Evolutionary conservation across 2,329 filamentous ascomycete species (phyloP), one percentile per base, ranked within the genome.

Genomic region (Cytospora piceicola): DNA sequence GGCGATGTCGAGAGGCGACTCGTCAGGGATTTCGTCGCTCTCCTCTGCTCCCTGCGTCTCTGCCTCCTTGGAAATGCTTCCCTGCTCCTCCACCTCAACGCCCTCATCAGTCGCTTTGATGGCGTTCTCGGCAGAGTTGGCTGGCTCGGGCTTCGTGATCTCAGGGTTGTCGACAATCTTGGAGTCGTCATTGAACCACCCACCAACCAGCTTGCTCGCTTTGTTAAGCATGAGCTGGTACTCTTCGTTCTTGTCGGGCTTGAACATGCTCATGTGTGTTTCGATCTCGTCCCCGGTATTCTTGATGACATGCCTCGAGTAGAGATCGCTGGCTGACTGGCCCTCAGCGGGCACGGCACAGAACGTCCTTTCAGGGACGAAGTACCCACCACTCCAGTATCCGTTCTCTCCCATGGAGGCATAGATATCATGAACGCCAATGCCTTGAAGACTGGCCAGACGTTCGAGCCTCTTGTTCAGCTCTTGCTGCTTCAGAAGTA

Each of bases 401-500:
- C 90, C 88, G 64, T 90, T 90, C 72, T 88, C 85, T 0, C 92
- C 92, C 8, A 97, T 82, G 0, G 87, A 89, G 0, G 87, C 91
- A 75, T 94, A 95, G 65, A 94, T 86, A 72, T 94, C 90, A 22
- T 86, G 84, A 70, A 93, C 88, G 0, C 90, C 89, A 1, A 96
- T 81, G 0, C 85, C 86, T 54, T 85, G 83, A 1, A 90, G 81
- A 1, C 81, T 76, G 0, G 85, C 84, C 59, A 94, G 79, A 62
- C 85, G 81, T 66, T 86, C 84, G 3, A 96, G 79, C 20, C 93
- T 84, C 53, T 85, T 83, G 63, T 84, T 86, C 67, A 96, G 79
- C 71, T 95, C 91, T 39, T 89, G 87, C 20, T 88, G 87, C 61
- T 90, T 89, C 70, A 93, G 84, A 2, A 97, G 82, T 55, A 91